Evolutionary conservation across 2,329 filamentous ascomycete species (phyloP).

Genomic region (Teratosphaeria viscida): DNA sequence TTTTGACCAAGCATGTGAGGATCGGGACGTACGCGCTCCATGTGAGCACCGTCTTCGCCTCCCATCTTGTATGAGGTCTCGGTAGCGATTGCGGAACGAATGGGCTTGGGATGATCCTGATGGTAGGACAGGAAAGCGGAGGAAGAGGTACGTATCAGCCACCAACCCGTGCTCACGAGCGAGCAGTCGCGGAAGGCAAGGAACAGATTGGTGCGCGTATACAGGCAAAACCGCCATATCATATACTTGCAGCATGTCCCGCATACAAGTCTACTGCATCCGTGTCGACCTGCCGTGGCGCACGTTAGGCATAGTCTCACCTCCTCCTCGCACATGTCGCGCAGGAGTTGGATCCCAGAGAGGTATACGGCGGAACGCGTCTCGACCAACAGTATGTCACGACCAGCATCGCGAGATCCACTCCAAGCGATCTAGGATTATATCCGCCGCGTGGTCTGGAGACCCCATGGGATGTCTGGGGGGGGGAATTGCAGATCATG

Average conservation of each 20-base stretch:
- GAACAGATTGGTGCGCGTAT: neutral
- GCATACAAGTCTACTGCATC: neutral
- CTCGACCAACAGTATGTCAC: neutral
- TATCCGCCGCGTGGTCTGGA: neutral
- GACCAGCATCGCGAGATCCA: neutral
- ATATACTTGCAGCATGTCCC: neutral
- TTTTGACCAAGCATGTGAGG: neutral
- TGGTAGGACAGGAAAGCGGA: neutral
- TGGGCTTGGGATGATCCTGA: neutral
- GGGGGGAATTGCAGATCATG: neutral
- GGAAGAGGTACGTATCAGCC: neutral
- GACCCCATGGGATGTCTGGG: neutral
- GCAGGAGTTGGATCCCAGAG: neutral
- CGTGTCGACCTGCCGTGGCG: neutral
- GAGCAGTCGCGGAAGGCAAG: neutral
- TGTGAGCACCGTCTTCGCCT: neutral
- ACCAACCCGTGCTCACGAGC: neutral
- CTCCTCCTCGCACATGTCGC: neutral
- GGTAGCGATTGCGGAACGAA: neutral
- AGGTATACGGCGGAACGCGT: neutral
- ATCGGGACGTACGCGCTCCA: slow-evolving; percentile 5
- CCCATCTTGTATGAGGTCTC: slow-evolving; percentile 1
- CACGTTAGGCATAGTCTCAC: neutral
- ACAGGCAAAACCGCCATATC: neutral
- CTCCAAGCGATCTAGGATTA: neutral